Conservation (phyloP, 2,329 filamentous ascomycete species). For the Claviceps paspali region DNA sequence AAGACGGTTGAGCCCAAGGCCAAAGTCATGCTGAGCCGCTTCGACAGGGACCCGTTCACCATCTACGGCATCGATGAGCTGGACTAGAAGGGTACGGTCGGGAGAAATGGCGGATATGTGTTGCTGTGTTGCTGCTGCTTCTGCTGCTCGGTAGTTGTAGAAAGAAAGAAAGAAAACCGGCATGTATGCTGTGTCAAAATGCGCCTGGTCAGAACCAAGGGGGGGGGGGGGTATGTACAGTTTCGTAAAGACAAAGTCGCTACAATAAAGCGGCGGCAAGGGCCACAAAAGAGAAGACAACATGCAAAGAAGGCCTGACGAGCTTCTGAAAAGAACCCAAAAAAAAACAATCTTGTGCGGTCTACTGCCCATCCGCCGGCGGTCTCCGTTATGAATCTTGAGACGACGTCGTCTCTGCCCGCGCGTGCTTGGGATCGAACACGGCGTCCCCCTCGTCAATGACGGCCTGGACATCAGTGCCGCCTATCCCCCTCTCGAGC, state of each 20-base stretch:
- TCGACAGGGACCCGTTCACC: conserved; percentile 77
- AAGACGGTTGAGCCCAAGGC: conserved; percentile 32
- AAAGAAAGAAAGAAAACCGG: background rate
- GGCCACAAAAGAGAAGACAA: background rate
- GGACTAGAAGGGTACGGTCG: conserved; percentile 6
- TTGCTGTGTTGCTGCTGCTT: too few species aligned
- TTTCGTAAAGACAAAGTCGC: background rate
- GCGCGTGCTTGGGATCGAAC: conserved; percentile 13
- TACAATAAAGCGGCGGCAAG: background rate
- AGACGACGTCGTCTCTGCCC: background rate
- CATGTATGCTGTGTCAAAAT: background rate
- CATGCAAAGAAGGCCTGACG: background rate
- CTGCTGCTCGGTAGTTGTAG: too few species aligned
- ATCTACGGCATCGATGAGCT: conserved; percentile 43
- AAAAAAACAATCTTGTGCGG: too few species aligned
- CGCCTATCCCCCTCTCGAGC: conserved; percentile 39
- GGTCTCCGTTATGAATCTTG: conserved; percentile 4
- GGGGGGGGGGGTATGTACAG: background rate
- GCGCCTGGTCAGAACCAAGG: background rate
- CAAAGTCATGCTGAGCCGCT: conserved; percentile 58
- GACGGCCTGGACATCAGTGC: conserved; percentile 35
- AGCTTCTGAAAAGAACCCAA: too few species aligned
- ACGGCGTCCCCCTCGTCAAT: conserved; percentile 40
- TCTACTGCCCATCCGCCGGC: conserved; percentile 8
- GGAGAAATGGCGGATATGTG: background rate